Evolutionary conservation across 306 rosid genomes (phyloP).

Genomic region (Datisca glomerata): DNA sequence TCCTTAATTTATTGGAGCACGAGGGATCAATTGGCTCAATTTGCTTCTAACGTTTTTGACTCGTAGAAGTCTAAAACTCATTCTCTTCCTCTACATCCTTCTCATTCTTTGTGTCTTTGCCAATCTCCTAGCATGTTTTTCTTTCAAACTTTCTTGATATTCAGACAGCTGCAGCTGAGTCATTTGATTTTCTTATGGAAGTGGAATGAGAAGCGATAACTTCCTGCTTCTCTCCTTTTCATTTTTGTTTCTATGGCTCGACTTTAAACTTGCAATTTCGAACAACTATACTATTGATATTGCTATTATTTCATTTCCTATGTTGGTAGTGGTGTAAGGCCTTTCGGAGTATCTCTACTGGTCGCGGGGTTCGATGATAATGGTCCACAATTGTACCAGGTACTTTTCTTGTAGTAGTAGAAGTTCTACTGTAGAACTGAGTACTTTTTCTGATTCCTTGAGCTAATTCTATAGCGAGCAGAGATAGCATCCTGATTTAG

Average conservation of each 20-base stretch:
- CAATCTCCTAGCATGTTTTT: too few relatives aligned
- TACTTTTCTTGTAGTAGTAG: constrained; percentile 8
- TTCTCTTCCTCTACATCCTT: too few relatives aligned
- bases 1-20: not conserved
- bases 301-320: constrained; percentile 9
- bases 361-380: constrained; percentile 90
- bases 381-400: constrained; percentile 95
- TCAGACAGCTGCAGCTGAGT: too few relatives aligned
- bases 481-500: too few relatives aligned
- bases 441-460: too few relatives aligned
- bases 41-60: not conserved
- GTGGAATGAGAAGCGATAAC: too few relatives aligned
- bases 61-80: not conserved
- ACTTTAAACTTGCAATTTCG: not conserved
- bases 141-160: too few relatives aligned
- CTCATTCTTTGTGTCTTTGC: too few relatives aligned
- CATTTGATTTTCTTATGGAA: too few relatives aligned
- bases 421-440: too few relatives aligned
- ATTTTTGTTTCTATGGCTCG: not conserved
- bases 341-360: constrained; percentile 89
- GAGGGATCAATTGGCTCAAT: not conserved
- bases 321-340: constrained; percentile 82
- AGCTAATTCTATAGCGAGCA: too few relatives aligned
- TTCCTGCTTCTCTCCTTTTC: not conserved
- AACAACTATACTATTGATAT: constrained; percentile 3